Percentiles rank a stretch among this genome's conserved stretches.
Evolutionary conservation across 805 yeast species (phyloP).

Genomic region (Wickerhamiella galacta): DNA sequence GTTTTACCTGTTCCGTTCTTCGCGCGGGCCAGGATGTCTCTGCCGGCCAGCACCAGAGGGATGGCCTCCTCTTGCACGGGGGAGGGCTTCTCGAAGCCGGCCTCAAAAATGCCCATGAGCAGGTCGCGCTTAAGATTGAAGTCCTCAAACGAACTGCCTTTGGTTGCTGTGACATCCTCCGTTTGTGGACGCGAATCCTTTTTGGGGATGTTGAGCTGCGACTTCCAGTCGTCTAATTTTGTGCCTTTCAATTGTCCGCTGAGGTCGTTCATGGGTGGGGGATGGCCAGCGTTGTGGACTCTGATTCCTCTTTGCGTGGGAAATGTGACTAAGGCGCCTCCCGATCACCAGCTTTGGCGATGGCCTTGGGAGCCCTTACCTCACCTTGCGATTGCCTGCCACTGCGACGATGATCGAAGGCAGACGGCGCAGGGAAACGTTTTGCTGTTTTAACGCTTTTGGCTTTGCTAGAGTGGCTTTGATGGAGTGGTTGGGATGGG

Average conservation of each 20-base stretch:
- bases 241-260: conserved; percentile 1
- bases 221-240: conserved; percentile 42
- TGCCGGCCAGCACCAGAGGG: conserved; percentile 87
- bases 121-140: conserved; percentile 82
- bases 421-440: no score
- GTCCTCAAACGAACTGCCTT: conserved; percentile 84
- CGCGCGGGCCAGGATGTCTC: conserved; percentile 93
- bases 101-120: conserved; percentile 96
- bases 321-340: background rate
- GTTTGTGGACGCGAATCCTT: conserved; percentile 93
- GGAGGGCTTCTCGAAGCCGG: conserved; percentile 95
- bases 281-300: background rate
- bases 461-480: no score
- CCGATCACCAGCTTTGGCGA: background rate
- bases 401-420: no score
- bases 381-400: no score
- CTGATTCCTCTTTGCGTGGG: no score
- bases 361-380: background rate
- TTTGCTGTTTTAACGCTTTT: no score
- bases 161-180: conserved; percentile 83
- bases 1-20: conserved; percentile 98
- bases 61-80: conserved; percentile 97
- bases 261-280: conserved; percentile 1
- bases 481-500: no score
- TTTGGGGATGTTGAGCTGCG: conserved; percentile 52